A percentile compares a stretch with the other conserved stretches of the same genome.
Evolutionary conservation across 192 early-diverging fungal species (phyloP).

Genomic region (Backusella luteola): DNA sequence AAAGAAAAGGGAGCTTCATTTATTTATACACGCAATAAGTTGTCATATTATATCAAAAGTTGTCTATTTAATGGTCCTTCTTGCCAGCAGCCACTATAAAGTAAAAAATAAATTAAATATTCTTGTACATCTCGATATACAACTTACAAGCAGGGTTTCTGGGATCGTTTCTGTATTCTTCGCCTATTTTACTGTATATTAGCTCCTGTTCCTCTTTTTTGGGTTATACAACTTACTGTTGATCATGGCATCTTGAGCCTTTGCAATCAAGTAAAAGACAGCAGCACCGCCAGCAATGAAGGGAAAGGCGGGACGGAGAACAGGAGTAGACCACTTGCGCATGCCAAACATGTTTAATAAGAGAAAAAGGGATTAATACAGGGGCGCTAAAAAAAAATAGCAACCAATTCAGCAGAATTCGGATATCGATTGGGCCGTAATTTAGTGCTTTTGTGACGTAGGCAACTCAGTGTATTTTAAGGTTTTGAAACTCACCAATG

Average conservation of each 20-base stretch:
- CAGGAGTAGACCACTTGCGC: conserved; percentile 55
- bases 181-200: conserved; percentile 27
- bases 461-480: too few species aligned
- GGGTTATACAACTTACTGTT: conserved; percentile 35
- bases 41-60: too few species aligned
- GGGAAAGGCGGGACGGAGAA: conserved; percentile 51
- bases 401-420: too few species aligned
- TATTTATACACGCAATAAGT: too few species aligned
- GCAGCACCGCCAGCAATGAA: conserved; percentile 50
- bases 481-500: too few species aligned
- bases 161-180: conserved; percentile 53
- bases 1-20: too few species aligned
- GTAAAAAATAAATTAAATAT: too few species aligned
- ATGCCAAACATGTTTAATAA: conserved; percentile 45
- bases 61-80: conserved; percentile 35
- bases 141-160: conserved; percentile 58
- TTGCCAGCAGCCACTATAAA: conserved; percentile 33
- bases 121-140: not conserved
- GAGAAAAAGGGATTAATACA: too few species aligned
- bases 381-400: too few species aligned
- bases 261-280: conserved; percentile 50
- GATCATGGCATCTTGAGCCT: conserved; percentile 42
- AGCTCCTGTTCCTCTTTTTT: too few species aligned
- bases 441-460: too few species aligned
- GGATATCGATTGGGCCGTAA: too few species aligned